Evolutionary conservation across 2,329 filamentous ascomycete genomes (phyloP), one percentile per base, ranked within the genome.

Genomic region (Cordyceps pruinosa): DNA sequence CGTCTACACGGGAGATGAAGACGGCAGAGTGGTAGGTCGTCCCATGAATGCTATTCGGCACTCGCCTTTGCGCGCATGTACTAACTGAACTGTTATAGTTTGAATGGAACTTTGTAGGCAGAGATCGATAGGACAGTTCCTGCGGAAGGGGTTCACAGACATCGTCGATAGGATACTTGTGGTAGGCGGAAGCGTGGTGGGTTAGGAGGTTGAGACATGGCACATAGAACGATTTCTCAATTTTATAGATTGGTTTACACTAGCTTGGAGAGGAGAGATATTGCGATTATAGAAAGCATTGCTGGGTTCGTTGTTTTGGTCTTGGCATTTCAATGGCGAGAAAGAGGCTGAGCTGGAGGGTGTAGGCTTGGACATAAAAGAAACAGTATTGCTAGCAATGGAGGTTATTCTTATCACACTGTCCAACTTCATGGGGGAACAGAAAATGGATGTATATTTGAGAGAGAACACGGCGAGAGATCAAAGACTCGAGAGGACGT

Each of bases 1-100:
- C 60, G 85, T 97, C 10, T 97, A 97, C 72, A 96, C 92, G 0
- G 94, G 93, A 3, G 94, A 97, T 74, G 94, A 97, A 62, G 88
- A 91, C 61, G 94, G 94, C 30, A 81, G 86, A 77, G 93, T 99
- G 72, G 89, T 94, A 61, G 70, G 73, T 70, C 17, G 8, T 9
- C 28, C 15, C 6, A 2, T 12, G 26, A 21, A n/a, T 7, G 15
- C 26, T 5, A 17, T 13, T 58, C 32, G 5, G 32, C n/a, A n/a
- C 12, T 34, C 28, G 44, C 9, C 26, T 6, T n/a, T 35, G 2
- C 25, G 9, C 23, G 53, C 34, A 50, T 32, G 59, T 37, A 48
- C 59, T 64, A 55, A 65, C 56, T 37, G 17, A 21, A 26, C 8
- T n/a, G 0, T 23, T 12, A 34, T 50, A 85, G 83, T 85, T 82